These are phyloP conservation scores for Trypanosoma lewisi DNA, from an alignment of 208 protist genomes.

Conservation along the genomic window DNA sequence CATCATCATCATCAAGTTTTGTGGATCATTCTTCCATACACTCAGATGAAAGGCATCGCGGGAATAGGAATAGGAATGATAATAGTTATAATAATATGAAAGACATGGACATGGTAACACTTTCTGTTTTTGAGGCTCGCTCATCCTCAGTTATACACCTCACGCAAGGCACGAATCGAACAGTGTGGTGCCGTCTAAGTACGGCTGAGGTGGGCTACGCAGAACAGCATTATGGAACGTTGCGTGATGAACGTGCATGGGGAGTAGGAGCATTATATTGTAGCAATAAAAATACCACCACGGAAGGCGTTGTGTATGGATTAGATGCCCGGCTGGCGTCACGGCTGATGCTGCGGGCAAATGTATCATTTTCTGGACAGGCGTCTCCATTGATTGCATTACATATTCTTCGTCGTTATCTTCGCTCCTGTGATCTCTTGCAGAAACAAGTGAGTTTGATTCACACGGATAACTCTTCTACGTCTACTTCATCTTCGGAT, in stretches of 20 bases:
- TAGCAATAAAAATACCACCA: background rate
- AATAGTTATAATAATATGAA: background rate
- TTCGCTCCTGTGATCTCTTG: slow-evolving; percentile 51
- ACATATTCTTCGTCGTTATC: slow-evolving; percentile 69
- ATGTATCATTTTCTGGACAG: slow-evolving; percentile 57
- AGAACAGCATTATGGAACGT: slow-evolving; percentile 38
- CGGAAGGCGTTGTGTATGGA: slow-evolving; percentile 49
- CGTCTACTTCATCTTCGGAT: background rate
- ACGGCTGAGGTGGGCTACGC: slow-evolving; percentile 63
- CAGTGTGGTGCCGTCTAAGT: slow-evolving; percentile 35
- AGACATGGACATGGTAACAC: background rate
- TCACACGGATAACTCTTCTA: background rate
- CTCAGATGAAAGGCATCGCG: background rate
- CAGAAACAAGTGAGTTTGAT: slow-evolving; percentile 27
- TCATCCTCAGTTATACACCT: slow-evolving; percentile 13
- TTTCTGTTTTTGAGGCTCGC: slow-evolving; percentile 26
- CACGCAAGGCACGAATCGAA: background rate
- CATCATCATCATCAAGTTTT: too few relatives aligned
- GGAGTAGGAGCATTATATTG: slow-evolving; percentile 13
- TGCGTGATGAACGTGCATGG: slow-evolving; percentile 25
- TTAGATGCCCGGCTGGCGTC: slow-evolving; percentile 54
- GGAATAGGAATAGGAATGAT: background rate
- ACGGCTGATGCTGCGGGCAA: slow-evolving; percentile 65
- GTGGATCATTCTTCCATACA: too few relatives aligned
- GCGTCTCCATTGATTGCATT: slow-evolving; percentile 67